Base-by-base conservation (phyloP, 1,284 basidiomycete genomes). In the Puccinia novopanici region DNA sequence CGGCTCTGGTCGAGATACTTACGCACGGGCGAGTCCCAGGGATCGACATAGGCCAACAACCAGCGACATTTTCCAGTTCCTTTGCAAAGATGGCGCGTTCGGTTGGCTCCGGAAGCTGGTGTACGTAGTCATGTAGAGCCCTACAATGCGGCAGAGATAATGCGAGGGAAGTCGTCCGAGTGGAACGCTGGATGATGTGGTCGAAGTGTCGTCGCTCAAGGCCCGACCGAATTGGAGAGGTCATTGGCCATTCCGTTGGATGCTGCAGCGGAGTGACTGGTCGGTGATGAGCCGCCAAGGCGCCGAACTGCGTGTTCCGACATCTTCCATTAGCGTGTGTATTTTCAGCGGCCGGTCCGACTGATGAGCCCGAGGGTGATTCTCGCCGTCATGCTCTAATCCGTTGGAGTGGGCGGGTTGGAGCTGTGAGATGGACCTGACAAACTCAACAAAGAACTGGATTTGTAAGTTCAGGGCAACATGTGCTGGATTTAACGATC, bases 381-480 rank as follows among this genome's bases (percentile, higher is more conserved):
- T 68, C 24, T 78, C 76, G 34, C n/a, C 13, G 24, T 54, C 54
- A 70, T 65, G 52, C 12, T 67, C 40, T 4, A 45, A 27, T n/a
- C 63, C 63, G 27, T 50, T 70, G 37, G 76, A 55, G 27, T 48
- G 24, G 19, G 15, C 27, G n/a, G 72, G 72, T n/a, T 61, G 61
- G 27, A 19, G 19, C 45, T 45, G 67, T 13, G 76, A 78, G 52
- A 67, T 68, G 0, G 91, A 91, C 48, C 93, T 90, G 82, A 92
- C 91, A 10, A 91, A 88, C 85, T 95, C 93, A 83, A 92, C 90
- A 86, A 94, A 95, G 0, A 90, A 89, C 65, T 92, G 90, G 52
- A 95, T 92, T 82, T 91, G 92, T 68, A 95, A 89, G 84, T 95
- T 94, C 82, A 95, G 89, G 52, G 88, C 87, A 67, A 95, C 88